Evolutionary conservation across 148 eudicot genomes (phyloP), one percentile per base, ranked within the genome.

Genomic region (Selenicereus undatus): DNA sequence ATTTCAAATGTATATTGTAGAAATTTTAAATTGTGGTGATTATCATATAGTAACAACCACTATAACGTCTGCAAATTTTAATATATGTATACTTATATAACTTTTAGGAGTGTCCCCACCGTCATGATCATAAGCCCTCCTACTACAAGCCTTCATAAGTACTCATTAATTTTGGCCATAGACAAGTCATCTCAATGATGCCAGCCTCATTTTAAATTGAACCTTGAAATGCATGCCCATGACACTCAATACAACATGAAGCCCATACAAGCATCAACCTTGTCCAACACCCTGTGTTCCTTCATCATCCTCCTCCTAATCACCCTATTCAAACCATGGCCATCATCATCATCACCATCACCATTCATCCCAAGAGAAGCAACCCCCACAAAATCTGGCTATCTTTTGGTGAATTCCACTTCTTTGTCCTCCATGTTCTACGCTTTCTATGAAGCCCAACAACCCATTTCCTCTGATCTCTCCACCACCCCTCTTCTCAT

Each of bases 391-490:
- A 84, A 85, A 73, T 87, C 91, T 17, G 95, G 95, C 76, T 90
- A 92, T 89, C 86, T 92, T 26, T 66, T 71, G 0, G 88, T 90
- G 24, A 89, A 82, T 78, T 70, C 87, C 68, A 85, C 87, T 85
- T 68, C 89, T 65, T 77, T 78, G 24, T 92, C 95, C 16, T 84
- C 95, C 84, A 89, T 92, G 21, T 92, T 86, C 84, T 90, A 89
- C 82, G 77, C 95, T 13, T 92, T 81, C 83, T 91, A 92, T 50
- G 97, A 92, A 87, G 89, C 97, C 48, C 90, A 87, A 81, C 32
- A 24, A 7, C 78, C 86, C 66, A 87, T n/a, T 54, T 75, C 86
- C 16, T 24, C n/a, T 20, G 27, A 85, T 22, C 76, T 85, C 75
- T 84, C 85, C 6, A 10, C 86, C 56, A 90, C 93, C 75, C 91